Evolutionary conservation across 805 yeast genomes (phyloP).

Genomic region (Lipomyces starkeyi): DNA sequence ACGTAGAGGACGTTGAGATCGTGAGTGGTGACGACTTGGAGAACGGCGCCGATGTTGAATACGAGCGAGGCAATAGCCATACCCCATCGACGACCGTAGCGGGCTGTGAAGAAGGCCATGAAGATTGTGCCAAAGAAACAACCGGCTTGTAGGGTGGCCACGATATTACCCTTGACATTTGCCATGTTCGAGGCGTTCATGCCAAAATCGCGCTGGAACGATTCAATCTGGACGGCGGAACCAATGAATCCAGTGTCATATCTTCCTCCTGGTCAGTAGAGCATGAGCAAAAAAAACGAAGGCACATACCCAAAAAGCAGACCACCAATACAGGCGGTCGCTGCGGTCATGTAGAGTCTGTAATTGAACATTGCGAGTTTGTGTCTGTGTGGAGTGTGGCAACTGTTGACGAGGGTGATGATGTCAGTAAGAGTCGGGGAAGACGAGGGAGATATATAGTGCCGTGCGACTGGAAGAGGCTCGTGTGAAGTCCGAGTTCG

Average conservation of each 20-base stretch:
- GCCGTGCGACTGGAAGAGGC: not conserved
- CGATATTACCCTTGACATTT: slow-evolving; percentile 28
- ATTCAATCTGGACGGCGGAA: slow-evolving; percentile 55
- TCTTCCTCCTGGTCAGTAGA: too few species aligned
- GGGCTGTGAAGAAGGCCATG: slow-evolving; percentile 46
- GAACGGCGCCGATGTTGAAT: slow-evolving; percentile 43
- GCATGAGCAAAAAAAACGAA: too few species aligned
- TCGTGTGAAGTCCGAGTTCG: not conserved
- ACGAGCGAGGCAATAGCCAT: slow-evolving; percentile 55
- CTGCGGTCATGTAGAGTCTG: slow-evolving; percentile 52
- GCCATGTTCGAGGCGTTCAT: slow-evolving; percentile 47
- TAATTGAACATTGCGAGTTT: slow-evolving; percentile 48
- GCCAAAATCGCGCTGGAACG: slow-evolving; percentile 55
- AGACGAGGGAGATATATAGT: not conserved
- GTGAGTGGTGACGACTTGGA: slow-evolving; percentile 39
- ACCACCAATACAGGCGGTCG: slow-evolving; percentile 57
- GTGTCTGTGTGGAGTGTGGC: not conserved
- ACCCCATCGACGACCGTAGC: slow-evolving; percentile 58
- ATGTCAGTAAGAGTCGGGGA: not conserved
- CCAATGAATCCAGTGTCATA: slow-evolving; percentile 63
- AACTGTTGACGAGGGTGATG: not conserved
- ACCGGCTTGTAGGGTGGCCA: slow-evolving; percentile 37
- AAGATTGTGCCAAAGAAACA: slow-evolving; percentile 53
- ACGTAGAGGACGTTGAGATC: slow-evolving; percentile 43
- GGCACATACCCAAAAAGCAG: slow-evolving; percentile 60